Conservation (phyloP, 192 early-diverging fungal species). For the Coemansia sp. region DNA sequence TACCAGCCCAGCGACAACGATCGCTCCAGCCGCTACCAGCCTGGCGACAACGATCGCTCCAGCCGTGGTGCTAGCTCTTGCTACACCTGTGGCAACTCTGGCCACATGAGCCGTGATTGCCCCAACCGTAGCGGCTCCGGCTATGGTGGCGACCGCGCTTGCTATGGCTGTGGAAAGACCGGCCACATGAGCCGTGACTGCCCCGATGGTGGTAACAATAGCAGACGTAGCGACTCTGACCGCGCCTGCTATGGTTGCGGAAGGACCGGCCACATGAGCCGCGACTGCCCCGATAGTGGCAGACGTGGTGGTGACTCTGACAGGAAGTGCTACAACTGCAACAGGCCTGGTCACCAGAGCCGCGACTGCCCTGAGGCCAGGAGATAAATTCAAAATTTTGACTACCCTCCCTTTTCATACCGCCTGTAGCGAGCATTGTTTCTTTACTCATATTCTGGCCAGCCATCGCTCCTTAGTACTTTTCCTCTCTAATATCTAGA, state of each 20-base stretch:
- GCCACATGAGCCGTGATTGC: conserved; percentile 56
- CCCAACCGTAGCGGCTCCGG: conserved; percentile 30
- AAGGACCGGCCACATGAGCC: conserved; percentile 47
- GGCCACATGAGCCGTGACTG: conserved; percentile 56
- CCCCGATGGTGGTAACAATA: conserved; percentile 14
- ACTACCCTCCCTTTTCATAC: background rate
- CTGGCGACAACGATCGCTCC: conserved; percentile 38
- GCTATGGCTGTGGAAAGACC: conserved; percentile 53
- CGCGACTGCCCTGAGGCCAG: conserved; percentile 42
- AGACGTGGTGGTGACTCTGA: background rate
- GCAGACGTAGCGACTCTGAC: background rate
- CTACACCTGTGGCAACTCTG: conserved; percentile 53
- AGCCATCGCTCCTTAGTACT: background rate
- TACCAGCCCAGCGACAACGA: conserved; percentile 52
- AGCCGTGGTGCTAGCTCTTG: conserved; percentile 46
- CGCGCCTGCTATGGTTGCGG: conserved; percentile 56
- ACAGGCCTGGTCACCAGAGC: conserved; percentile 46
- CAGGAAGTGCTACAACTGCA: conserved; percentile 56
- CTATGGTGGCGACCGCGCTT: conserved; percentile 17
- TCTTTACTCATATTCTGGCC: background rate
- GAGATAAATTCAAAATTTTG: background rate
- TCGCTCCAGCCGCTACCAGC: conserved; percentile 48
- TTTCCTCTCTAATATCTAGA: background rate
- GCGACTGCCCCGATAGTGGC: conserved; percentile 39
- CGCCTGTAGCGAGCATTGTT: background rate